phyloP scores from a whole-genome alignment of 495 filamentous ascomycete genomes.

The Chaetomidium leptoderma region DNA sequence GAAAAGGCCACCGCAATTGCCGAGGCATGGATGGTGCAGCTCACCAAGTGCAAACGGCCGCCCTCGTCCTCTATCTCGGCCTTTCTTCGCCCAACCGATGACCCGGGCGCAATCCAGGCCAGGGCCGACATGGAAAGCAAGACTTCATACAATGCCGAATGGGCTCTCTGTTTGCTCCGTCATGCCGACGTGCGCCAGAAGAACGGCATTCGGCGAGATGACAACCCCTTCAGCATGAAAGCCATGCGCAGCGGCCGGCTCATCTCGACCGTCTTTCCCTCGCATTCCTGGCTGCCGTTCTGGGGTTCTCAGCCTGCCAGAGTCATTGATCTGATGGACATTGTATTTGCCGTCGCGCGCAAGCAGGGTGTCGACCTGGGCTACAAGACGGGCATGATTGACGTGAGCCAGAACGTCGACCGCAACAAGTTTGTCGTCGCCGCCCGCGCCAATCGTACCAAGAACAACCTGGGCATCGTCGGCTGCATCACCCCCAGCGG shows the following conservation, averaged over 20 bases:
- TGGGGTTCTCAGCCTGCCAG: constrained; percentile 44
- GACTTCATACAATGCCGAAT: not conserved
- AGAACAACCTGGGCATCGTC: constrained; percentile 52
- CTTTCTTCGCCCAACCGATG: constrained; percentile 58
- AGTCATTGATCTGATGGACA: constrained; percentile 65
- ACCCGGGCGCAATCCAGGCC: constrained; percentile 52
- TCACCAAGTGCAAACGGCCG: constrained; percentile 48
- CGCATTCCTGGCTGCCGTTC: constrained; percentile 15
- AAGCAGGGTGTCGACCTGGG: constrained; percentile 51
- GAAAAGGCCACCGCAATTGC: constrained; percentile 2
- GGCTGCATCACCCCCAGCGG: constrained; percentile 70
- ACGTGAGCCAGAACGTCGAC: constrained; percentile 76
- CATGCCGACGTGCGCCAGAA: constrained; percentile 16
- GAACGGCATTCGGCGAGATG: constrained; percentile 4
- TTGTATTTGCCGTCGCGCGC: constrained; percentile 50
- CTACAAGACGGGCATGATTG: constrained; percentile 59
- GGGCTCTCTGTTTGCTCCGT: constrained; percentile 21
- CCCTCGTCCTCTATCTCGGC: constrained; percentile 61
- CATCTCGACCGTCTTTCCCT: constrained; percentile 9
- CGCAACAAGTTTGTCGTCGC: constrained; percentile 31
- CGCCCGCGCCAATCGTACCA: not conserved
- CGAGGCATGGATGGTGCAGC: constrained; percentile 20
- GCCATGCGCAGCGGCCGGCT: constrained; percentile 20
- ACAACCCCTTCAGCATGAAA: constrained; percentile 25
- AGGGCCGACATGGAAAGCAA: constrained; percentile 43